These are phyloP conservation scores for Russula earlei DNA, from an alignment of 768 basidiomycete species.

Conservation along the genomic window DNA sequence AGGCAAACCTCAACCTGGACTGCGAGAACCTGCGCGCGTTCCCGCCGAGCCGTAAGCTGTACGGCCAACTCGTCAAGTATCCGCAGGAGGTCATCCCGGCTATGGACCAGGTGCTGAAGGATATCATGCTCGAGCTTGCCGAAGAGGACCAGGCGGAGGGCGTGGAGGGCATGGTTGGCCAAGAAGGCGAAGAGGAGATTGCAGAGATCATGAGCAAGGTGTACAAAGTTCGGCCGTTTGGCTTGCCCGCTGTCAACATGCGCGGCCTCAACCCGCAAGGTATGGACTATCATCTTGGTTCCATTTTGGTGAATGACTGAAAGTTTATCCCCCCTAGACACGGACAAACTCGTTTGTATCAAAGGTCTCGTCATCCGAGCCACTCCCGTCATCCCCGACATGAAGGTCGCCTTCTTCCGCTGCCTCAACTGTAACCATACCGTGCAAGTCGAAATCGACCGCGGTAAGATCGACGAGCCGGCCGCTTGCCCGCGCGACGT, in stretches of 20 bases:
- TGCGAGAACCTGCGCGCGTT: conserved; percentile 79
- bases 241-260: conserved; percentile 81
- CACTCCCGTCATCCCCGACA: conserved; percentile 96
- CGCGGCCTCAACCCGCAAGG: conserved; percentile 89
- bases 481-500: conserved; percentile 86
- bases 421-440: conserved; percentile 94
- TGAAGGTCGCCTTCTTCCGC: conserved; percentile 98
- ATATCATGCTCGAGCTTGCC: conserved; percentile 81
- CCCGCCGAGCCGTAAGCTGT: conserved; percentile 74
- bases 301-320: background rate
- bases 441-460: conserved; percentile 93
- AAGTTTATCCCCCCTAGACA: conserved; percentile 53
- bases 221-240: conserved; percentile 92
- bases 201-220: conserved; percentile 77
- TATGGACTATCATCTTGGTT: conserved; percentile 24
- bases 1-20: conserved; percentile 89
- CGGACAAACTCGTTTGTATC: conserved; percentile 93
- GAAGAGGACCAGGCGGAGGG: conserved; percentile 69
- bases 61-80: conserved; percentile 79
- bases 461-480: conserved; percentile 96
- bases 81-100: conserved; percentile 96
- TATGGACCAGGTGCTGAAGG: conserved; percentile 94
- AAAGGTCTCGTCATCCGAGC: conserved; percentile 97
- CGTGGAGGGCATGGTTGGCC: conserved; percentile 65
- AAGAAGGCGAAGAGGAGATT: conserved; percentile 76